Base-by-base conservation (phyloP, 179 eudicot species). In the Nepenthes alata region DNA sequence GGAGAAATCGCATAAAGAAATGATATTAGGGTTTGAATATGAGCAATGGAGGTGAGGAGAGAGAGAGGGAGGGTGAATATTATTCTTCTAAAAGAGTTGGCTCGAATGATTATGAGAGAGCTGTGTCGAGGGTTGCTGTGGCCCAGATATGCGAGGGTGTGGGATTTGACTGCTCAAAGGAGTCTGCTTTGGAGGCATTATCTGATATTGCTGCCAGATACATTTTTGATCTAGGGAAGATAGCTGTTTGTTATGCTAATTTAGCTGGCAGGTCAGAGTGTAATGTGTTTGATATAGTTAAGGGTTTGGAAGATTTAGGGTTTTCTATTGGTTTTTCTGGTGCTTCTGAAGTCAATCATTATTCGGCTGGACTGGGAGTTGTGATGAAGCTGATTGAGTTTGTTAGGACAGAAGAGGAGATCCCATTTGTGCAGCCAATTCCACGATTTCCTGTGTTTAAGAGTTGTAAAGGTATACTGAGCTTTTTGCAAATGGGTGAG, bases 121-220 rank as follows among this genome's bases (percentile, higher is more conserved):
- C 69, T 3, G 73, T 77, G 14, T 68, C 84, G 4, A 78, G 71
- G 60, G 72, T 74, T 59, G 82, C 84, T 0, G 87, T 80, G 58
- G 84, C 91, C 0, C 97, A 88, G 74, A 74, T 91, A 41, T 88
- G 90, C 60, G 87, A 88, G 37, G 65, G 79, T n/a, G 47, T 70
- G 2, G 93, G 95, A 14, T 90, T 88, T 61, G 86, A 83, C 45
- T 56, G 71, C 37, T 60, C 84, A n/a, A 85, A 88, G 66, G 71
- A 80, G 73, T 82, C 88, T 4, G 81, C 96, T 2, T 73, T 85
- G 34, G 78, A 68, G 38, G 69, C 78, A 0, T 70, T 91, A 1
- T 80, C 96, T 0, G 82, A 80, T 68, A 69, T 88, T 10, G 79
- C 73, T 0, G 59, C 78, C 58, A 73, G 83, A n/a, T 91, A 75